Evolutionary conservation across 371 early-diverging fungal genomes (phyloP).

Genomic region (Choanephora cucurbitarum): DNA sequence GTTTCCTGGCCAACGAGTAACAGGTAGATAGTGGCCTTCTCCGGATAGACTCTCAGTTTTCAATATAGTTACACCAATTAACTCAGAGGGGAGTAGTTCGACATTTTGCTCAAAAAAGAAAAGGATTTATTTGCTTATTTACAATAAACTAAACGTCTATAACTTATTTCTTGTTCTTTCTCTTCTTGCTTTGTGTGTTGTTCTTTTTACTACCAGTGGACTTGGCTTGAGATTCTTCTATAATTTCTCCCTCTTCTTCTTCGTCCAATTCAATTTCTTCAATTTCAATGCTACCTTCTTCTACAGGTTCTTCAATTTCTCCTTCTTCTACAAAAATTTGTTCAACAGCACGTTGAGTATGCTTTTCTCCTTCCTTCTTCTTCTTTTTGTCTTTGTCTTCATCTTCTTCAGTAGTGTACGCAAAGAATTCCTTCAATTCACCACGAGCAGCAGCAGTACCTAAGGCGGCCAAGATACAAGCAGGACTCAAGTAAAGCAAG

Average conservation of each 20-base stretch:
- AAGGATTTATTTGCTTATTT: too few species aligned
- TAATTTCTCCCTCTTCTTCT: conserved; percentile 15
- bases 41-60: too few species aligned
- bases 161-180: conserved; percentile 15
- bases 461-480: conserved; percentile 88
- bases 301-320: not conserved
- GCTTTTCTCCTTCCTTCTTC: conserved; percentile 15
- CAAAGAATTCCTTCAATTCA: conserved; percentile 81
- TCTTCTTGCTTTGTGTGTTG: conserved; percentile 10
- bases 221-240: conserved; percentile 4
- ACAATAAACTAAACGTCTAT: too few species aligned
- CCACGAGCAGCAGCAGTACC: conserved; percentile 81
- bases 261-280: conserved; percentile 23
- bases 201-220: conserved; percentile 6
- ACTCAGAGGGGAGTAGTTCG: too few species aligned
- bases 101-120: too few species aligned
- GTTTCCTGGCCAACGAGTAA: too few species aligned
- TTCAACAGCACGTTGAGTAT: conserved; percentile 8
- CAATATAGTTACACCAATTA: too few species aligned
- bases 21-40: too few species aligned
- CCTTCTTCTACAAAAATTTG: conserved; percentile 12
- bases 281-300: conserved; percentile 5
- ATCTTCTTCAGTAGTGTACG: conserved; percentile 70
- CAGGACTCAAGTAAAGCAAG: conserved; percentile 93
- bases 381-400: conserved; percentile 50